phyloP scores from a whole-genome alignment of 108 stramenopile genomes.

The Thalassiosira profunda region DNA sequence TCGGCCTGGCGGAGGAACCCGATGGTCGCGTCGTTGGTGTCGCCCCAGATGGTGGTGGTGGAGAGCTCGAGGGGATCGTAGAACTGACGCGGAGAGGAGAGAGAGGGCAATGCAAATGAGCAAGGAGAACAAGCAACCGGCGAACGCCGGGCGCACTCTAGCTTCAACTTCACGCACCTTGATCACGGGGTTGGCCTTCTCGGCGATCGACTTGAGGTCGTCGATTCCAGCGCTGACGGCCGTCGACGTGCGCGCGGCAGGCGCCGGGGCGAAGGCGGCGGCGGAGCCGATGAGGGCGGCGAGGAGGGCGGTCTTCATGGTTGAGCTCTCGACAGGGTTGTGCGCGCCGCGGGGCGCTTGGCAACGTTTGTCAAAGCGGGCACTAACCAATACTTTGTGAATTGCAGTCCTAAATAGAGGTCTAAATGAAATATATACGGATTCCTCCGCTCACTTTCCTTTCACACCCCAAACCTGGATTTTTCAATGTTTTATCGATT shows the following conservation, averaged over 20 bases:
- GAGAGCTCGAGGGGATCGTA: slow-evolving; percentile 82
- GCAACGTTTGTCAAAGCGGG: no score
- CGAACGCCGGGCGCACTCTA: no score
- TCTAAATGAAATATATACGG: no score
- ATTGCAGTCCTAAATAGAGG: no score
- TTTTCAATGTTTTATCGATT: no score
- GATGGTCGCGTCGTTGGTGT: slow-evolving; percentile 70
- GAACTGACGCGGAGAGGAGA: slow-evolving; percentile 38
- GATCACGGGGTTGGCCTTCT: slow-evolving; percentile 76
- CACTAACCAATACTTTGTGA: no score
- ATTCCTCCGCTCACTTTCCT: no score
- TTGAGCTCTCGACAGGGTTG: no score
- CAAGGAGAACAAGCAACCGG: no score
- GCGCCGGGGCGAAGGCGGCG: slow-evolving; percentile 79
- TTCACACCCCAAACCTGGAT: no score
- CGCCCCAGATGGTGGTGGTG: slow-evolving; percentile 71
- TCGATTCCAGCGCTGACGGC: slow-evolving; percentile 49
- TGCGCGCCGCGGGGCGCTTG: no score
- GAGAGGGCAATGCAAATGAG: neutral
- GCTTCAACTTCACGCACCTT: slow-evolving; percentile 64
- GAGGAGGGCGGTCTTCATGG: slow-evolving; percentile 67
- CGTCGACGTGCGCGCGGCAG: slow-evolving; percentile 38
- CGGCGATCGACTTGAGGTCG: slow-evolving; percentile 69
- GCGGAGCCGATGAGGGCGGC: slow-evolving; percentile 71
- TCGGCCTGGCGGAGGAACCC: slow-evolving; percentile 78